Conservation (phyloP, 257 asterid genomes). For the Solanum neorickii region DNA sequence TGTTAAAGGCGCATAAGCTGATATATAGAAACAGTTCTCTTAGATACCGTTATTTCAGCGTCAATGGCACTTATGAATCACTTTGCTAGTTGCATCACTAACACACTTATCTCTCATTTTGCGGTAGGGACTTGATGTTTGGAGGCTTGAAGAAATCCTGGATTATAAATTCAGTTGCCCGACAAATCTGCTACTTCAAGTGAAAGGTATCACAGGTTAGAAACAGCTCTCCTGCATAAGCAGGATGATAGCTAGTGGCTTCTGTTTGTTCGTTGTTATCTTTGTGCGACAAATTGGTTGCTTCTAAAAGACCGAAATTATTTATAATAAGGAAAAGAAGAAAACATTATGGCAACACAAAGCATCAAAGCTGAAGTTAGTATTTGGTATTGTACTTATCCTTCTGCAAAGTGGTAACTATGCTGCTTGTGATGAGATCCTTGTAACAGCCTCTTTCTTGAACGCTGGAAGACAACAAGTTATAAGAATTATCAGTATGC, state of each 20-base stretch:
- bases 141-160: not conserved
- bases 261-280: not conserved
- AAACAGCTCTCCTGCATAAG: not conserved
- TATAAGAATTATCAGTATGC: not conserved
- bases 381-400: not conserved
- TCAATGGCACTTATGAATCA: not conserved
- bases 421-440: not conserved
- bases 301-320: not conserved
- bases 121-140: not conserved
- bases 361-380: not conserved
- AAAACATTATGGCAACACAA: not conserved
- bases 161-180: not conserved
- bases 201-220: not conserved
- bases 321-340: not conserved
- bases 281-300: not conserved
- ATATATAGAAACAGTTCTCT: not conserved
- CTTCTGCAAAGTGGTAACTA: not conserved
- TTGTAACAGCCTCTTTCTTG: not conserved
- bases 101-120: not conserved
- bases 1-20: not conserved
- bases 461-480: not conserved
- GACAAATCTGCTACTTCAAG: not conserved
- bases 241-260: not conserved
- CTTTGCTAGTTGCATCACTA: not conserved
- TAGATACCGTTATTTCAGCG: not conserved